Base-by-base conservation (phyloP, 768 basidiomycete species). In the Boletus sp. region DNA sequence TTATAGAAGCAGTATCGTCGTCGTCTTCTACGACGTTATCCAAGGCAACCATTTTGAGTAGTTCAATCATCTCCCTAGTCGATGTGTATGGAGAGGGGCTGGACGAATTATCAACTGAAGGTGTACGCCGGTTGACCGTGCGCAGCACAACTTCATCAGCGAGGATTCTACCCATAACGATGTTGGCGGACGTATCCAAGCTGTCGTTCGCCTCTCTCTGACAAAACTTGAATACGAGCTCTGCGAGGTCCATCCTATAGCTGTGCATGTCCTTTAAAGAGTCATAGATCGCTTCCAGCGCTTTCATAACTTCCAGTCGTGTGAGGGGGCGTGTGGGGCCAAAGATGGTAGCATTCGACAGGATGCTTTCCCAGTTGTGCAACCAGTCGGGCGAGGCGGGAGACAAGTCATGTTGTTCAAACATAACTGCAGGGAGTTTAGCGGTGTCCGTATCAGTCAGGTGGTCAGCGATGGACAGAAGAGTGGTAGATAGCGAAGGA, bases 311-410 rank as follows among this genome's bases (percentile, higher is more conserved):
- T 17, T 82, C 80, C 37, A 74, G 64, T 20, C 86, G 75, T 4
- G 89, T 87, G 17, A 77, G 57, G 0, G 84, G 82, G 15, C 83
- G 72, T 3, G 73, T 56, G 3, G 69, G 61, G 52, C 75, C 72
- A 58, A 83, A 67, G 18, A 84, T 70, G 0, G 71, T 73, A 15
- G 77, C 67, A 57, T 83, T 83, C n/a, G 71, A 73, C 14, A 90
- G 67, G 7, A 90, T 72, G 37, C 63, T 77, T 37, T 76, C 68
- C 90, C 90, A 91, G 64, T 86, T 85, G 17, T 73, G 72, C 29
- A 91, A 69, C 90, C 90, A 92, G 6, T 83, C 79, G 0, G 85
- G 82, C 1, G 85, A 84, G 11, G 86, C 86, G 1, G 90, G 90
- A 3, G 83, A 85, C 33, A 91, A 77, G 47, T 83, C 81, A 60